Conservation (phyloP, 2,329 filamentous ascomycete genomes). For the Hymenotorrendiella dingleyae region DNA sequence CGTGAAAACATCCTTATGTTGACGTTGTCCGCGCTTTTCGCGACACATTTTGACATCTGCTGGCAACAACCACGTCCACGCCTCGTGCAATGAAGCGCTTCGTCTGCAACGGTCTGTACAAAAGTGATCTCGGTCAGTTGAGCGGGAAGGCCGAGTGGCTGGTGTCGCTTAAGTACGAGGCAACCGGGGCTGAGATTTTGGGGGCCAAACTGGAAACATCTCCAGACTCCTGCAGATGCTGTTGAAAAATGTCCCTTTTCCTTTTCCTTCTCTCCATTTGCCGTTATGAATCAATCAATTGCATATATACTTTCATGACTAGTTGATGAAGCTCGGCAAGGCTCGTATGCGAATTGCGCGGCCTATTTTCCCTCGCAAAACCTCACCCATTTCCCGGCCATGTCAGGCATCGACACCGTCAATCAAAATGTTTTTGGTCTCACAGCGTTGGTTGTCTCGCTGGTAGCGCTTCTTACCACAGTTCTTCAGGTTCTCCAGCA, state of each 20-base stretch:
- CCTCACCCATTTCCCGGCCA: no score
- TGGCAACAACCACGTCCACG: no score
- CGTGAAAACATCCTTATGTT: no score
- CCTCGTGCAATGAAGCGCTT: no score
- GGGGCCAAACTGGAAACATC: no score
- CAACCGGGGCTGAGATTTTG: no score
- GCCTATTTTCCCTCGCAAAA: background rate
- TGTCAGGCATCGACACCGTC: slow-evolving; percentile 15
- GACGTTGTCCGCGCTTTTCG: no score
- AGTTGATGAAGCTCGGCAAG: background rate
- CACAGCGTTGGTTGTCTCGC: slow-evolving; percentile 31
- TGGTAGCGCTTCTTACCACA: slow-evolving; percentile 31
- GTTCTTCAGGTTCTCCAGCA: slow-evolving; percentile 32
- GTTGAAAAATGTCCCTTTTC: background rate
- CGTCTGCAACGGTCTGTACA: no score
- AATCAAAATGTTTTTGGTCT: slow-evolving; percentile 28
- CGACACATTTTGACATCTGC: no score
- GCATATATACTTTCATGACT: slow-evolving; percentile 1
- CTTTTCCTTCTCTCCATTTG: background rate
- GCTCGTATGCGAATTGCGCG: background rate
- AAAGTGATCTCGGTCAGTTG: no score
- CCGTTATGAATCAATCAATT: slow-evolving; percentile 1
- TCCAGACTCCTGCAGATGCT: background rate
- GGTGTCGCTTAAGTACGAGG: no score
- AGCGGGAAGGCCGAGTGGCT: no score